Evolutionary conservation across 1,284 basidiomycete species (phyloP), one percentile per base, ranked within the genome.

Genomic region (Melampsora larici-populina): DNA sequence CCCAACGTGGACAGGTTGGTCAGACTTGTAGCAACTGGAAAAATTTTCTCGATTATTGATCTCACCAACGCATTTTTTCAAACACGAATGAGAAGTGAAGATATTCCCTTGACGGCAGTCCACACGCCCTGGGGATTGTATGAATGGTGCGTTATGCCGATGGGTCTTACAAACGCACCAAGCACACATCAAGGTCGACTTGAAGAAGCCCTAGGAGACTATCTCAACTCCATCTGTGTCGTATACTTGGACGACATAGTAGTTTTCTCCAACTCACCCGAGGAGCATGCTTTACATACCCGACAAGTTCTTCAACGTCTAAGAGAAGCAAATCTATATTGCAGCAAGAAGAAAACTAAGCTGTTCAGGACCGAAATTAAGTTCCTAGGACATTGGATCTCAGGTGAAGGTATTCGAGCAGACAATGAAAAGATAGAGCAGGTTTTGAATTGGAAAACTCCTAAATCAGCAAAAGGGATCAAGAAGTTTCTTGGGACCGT

Each of bases 51-150:
- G 0, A 85, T 83, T 43, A 79, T 86, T 0, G 85, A 87, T 75
- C 86, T 87, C 83, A 87, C 85, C 0, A 84, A 86, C 73, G 81
- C 82, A 0, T 86, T 86, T 78, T 86, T 85, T 79, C 86, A 86
- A 72, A 86, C 84, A 0, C 71, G 80, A 0, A 80, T 86, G 8
- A 82, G 85, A 67, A 83, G 84, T 0, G 84, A 86, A 31, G 80
- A 85, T 68, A 81, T 86, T 0, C 78, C 81, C 11, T 81, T 82
- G 24, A 86, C 86, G 0, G 86, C 85, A 0, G 83, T 87, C 0
- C 79, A 72, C 2, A 86, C 85, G 0, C 85, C 84, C 0, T 83
- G 84, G 31, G 85, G 86, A 0, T 79, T 85, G 0, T 86, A 84
- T 63, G 84, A 87, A 72, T 86, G 85, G 85, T 15, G 80, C 0